These are phyloP conservation scores for Aureobasidium melanogenum DNA, from an alignment of 2,329 filamentous ascomycete species.

Conservation along the genomic window DNA sequence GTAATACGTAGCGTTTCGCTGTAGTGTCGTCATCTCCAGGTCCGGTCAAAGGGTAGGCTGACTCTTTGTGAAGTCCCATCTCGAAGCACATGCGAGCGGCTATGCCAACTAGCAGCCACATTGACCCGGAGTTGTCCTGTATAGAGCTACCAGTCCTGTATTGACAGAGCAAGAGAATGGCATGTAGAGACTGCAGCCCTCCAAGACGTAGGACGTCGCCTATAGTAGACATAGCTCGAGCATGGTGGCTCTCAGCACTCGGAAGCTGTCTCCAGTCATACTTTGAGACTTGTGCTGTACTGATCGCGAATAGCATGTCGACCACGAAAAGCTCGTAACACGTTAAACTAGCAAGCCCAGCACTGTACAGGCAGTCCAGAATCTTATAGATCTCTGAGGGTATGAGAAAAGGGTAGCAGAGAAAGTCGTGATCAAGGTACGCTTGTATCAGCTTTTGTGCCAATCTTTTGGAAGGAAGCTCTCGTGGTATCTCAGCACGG, in stretches of 20 bases:
- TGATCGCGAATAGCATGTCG: conserved; percentile 38
- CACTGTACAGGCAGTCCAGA: conserved; percentile 26
- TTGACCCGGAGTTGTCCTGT: conserved; percentile 22
- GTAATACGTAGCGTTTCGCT: conserved; percentile 16
- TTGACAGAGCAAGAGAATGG: conserved; percentile 35
- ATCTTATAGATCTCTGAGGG: conserved; percentile 23
- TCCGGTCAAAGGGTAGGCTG: conserved; percentile 23
- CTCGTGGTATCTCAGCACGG: conserved; percentile 11
- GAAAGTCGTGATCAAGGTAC: conserved; percentile 36
- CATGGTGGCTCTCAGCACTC: conserved; percentile 35
- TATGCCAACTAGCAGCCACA: conserved; percentile 39
- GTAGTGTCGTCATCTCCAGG: background rate
- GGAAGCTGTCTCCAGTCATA: conserved; percentile 36
- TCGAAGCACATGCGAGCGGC: conserved; percentile 47
- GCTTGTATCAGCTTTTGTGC: conserved; percentile 31
- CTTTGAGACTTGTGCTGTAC: conserved; percentile 35
- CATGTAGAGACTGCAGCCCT: conserved; percentile 32
- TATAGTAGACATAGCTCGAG: conserved; percentile 31
- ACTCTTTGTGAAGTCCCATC: conserved; percentile 35
- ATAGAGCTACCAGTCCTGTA: conserved; percentile 35
- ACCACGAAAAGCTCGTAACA: conserved; percentile 33
- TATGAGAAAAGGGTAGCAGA: conserved; percentile 36
- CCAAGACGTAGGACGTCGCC: conserved; percentile 30
- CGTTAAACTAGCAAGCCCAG: conserved; percentile 17
- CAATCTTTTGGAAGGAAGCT: conserved; percentile 28